Conservation (phyloP, 2,329 filamentous ascomycete species). For the Calonectria multiphialidica region DNA sequence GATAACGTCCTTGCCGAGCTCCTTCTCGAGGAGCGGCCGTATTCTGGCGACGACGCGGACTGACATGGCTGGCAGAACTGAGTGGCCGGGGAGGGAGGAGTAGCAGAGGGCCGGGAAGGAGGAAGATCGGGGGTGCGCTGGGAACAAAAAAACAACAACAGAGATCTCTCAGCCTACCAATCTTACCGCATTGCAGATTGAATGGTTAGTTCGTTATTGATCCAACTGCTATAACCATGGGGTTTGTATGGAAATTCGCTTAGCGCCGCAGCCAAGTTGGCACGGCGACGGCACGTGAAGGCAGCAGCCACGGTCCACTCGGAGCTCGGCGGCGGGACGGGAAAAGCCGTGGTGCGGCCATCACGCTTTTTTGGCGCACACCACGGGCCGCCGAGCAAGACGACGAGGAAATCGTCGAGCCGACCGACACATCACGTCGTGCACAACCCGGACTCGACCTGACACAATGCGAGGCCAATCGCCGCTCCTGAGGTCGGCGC, state of each 20-base stretch:
- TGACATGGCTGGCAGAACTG: constrained; percentile 58
- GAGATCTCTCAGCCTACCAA: constrained; percentile 42
- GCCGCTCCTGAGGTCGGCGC: constrained; percentile 52
- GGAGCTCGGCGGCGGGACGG: constrained; percentile 35
- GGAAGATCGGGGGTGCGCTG: constrained; percentile 28
- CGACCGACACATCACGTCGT: constrained; percentile 10
- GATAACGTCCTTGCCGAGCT: constrained; percentile 89
- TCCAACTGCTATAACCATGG: constrained; percentile 37
- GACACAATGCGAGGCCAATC: constrained; percentile 58
- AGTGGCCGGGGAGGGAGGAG: constrained; percentile 24
- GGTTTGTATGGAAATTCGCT: constrained; percentile 24
- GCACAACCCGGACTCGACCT: constrained; percentile 1
- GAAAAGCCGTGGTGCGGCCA: constrained; percentile 46
- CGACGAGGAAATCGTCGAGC: background rate
- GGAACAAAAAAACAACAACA: constrained; percentile 9
- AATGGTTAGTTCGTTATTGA: constrained; percentile 30
- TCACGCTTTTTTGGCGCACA: constrained; percentile 34
- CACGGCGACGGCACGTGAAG: constrained; percentile 47
- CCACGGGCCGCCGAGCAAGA: constrained; percentile 7
- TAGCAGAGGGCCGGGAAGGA: constrained; percentile 25
- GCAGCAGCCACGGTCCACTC: constrained; percentile 31
- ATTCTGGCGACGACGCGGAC: constrained; percentile 93
- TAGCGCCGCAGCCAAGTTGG: constrained; percentile 32
- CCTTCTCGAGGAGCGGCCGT: constrained; percentile 86
- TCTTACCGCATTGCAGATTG: constrained; percentile 36